Evolutionary conservation across 371 early-diverging fungal genomes (phyloP), one percentile per base, ranked within the genome.

Genomic region (Mucor plumbeus): DNA sequence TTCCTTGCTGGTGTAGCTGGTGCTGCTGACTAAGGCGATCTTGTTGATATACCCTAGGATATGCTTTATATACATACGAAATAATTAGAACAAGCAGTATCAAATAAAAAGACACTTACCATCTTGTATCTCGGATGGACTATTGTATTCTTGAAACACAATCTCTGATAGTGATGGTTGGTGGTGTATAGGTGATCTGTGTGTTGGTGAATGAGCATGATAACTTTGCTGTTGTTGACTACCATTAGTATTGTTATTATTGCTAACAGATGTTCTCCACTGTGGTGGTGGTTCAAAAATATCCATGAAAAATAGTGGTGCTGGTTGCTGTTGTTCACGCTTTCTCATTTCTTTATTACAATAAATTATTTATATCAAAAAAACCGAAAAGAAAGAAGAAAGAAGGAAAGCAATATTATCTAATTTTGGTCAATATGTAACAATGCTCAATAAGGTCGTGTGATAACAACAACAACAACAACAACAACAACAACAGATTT

Each of bases 91-190:
- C 58, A 58, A 9, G 34, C 6, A 39, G 5, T 14, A 38, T 4
- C 7, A 10, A 38, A 38, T 38, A 17, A 17, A 17, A 58, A 10
- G 39, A 36, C 15, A 33, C 11, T 57, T 47, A 58, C 56, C 57
- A 21, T 44, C 64, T 44, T 56, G 50, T 33, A 43, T 47, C 4
- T 65, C 43, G 17, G 56, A 15, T 21, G 43, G 40, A 11, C 35
- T 48, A 47, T 61, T 67, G 5, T 39, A 71, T 21, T 67, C 63
- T 65, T 70, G 70, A 21, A 60, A 71, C 7, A 67, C 57, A 15
- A 71, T 67, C n/a, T 71, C 71, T 7, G 67, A 66, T 19, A 71
- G 31, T 33, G 71, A 71, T 61, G 64, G 64, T 17, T 67, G 71
- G 31, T 71, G 71, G n/a, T 71, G 59, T 39, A 71, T 41, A 14